Conservation (phyloP, 148 eudicot species). For the Cornus kousa region DNA sequence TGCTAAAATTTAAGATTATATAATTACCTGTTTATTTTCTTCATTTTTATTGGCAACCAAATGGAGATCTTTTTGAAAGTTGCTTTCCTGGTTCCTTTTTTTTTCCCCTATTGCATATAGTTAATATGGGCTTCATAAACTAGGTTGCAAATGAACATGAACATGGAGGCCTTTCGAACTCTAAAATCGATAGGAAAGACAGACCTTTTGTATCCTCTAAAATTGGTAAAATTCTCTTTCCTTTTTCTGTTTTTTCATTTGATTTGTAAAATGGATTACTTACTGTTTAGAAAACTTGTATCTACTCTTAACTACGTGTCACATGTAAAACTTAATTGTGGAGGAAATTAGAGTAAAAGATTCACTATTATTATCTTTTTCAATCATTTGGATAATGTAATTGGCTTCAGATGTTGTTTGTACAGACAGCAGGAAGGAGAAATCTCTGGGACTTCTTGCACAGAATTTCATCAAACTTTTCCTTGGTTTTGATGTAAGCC, state of each 20-base stretch:
- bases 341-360: not conserved
- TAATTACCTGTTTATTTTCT: not conserved
- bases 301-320: not conserved
- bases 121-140: constrained; percentile 5
- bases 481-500: constrained; percentile 63
- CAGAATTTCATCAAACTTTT: constrained; percentile 88
- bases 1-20: not conserved
- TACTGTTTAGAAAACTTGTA: not conserved
- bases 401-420: constrained; percentile 2
- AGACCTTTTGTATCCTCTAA: constrained; percentile 45
- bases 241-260: not conserved
- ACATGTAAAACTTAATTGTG: not conserved
- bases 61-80: not conserved
- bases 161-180: constrained; percentile 13
- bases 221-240: constrained; percentile 34
- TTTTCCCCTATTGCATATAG: not conserved
- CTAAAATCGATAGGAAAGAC: constrained; percentile 18
- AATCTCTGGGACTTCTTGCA: constrained; percentile 77
- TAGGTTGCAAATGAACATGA: constrained; percentile 15
- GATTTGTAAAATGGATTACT: not conserved
- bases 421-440: constrained; percentile 75
- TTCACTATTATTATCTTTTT: not conserved
- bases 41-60: not conserved
- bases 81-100: no score
- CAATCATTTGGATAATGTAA: not conserved